A percentile compares a stretch with the other conserved stretches of the same genome.
Conservation (phyloP, 257 asterid species). For the Salvia splendens region DNA sequence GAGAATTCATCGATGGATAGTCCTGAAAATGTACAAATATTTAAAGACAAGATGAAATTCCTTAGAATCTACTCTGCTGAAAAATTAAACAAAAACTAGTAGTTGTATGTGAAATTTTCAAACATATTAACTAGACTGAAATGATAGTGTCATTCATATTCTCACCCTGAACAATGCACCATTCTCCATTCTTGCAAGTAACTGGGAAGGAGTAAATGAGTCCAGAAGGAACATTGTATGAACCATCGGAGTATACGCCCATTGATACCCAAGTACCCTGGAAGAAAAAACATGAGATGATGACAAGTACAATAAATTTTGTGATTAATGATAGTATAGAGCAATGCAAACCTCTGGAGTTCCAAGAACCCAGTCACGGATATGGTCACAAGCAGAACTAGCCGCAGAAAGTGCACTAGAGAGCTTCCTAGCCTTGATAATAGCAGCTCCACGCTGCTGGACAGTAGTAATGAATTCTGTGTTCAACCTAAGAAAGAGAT, state of each 20-base stretch:
- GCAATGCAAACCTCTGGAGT: constrained; percentile 71
- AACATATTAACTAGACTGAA: not conserved
- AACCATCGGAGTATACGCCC: constrained; percentile 98
- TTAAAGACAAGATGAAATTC: too few species aligned
- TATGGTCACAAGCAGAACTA: constrained; percentile 95
- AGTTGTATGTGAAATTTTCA: not conserved
- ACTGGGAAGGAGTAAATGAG: constrained; percentile 92
- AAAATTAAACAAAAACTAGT: too few species aligned
- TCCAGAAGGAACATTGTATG: constrained; percentile 85
- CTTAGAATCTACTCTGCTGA: too few species aligned
- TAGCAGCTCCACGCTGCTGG: constrained; percentile 98
- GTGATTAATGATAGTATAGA: not conserved
- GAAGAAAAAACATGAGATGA: constrained; percentile 19
- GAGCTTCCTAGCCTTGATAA: constrained; percentile 87
- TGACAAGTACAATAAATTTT: not conserved
- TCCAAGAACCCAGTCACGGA: constrained; percentile 97
- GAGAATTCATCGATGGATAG: constrained; percentile 79
- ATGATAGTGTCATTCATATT: not conserved
- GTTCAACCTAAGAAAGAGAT: constrained; percentile 58
- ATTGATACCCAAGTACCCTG: constrained; percentile 93
- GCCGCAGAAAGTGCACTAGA: constrained; percentile 99
- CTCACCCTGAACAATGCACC: constrained; percentile 92
- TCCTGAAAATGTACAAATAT: constrained; percentile 41
- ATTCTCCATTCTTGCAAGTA: constrained; percentile 91
- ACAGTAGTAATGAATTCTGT: constrained; percentile 76